Evolutionary conservation across 345 rosid genomes (phyloP).

Genomic region (Trapa incisa): DNA sequence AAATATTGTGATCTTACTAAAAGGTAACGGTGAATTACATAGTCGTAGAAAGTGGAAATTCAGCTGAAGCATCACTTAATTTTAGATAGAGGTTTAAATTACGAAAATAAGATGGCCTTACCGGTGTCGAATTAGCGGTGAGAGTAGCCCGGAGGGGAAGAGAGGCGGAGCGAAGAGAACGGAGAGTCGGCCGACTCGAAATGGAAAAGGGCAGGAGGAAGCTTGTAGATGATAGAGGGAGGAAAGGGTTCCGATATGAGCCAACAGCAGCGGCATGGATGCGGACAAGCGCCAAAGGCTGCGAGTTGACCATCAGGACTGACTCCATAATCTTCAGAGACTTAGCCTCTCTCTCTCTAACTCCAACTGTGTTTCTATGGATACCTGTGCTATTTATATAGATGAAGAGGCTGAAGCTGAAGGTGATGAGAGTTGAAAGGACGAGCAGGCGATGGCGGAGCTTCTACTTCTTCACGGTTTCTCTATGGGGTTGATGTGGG

Average conservation of each 20-base stretch:
- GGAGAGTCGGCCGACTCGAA: neutral
- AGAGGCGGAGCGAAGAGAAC: conserved; percentile 15
- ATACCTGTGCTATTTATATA: too few species aligned
- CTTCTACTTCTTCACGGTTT: too few species aligned
- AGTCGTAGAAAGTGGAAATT: neutral
- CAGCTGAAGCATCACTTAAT: neutral
- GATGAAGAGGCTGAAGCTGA: too few species aligned
- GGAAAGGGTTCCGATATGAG: neutral
- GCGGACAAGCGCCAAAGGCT: neutral
- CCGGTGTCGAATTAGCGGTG: conserved; percentile 44
- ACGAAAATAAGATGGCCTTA: conserved; percentile 4
- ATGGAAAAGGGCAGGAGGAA: neutral
- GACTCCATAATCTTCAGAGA: conserved; percentile 2
- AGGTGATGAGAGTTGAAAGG: too few species aligned
- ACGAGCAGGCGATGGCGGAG: too few species aligned
- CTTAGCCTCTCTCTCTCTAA: too few species aligned
- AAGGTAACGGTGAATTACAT: neutral
- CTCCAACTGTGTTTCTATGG: too few species aligned
- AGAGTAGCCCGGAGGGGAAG: conserved; percentile 30
- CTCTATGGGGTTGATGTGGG: too few species aligned
- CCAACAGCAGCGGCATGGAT: neutral
- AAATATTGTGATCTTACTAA: neutral
- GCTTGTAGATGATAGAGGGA: neutral
- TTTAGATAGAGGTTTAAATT: neutral
- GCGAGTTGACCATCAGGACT: conserved; percentile 1